These are phyloP conservation scores for Hygrophorus russula DNA, from an alignment of 768 basidiomycete genomes.

Conservation along the genomic window DNA sequence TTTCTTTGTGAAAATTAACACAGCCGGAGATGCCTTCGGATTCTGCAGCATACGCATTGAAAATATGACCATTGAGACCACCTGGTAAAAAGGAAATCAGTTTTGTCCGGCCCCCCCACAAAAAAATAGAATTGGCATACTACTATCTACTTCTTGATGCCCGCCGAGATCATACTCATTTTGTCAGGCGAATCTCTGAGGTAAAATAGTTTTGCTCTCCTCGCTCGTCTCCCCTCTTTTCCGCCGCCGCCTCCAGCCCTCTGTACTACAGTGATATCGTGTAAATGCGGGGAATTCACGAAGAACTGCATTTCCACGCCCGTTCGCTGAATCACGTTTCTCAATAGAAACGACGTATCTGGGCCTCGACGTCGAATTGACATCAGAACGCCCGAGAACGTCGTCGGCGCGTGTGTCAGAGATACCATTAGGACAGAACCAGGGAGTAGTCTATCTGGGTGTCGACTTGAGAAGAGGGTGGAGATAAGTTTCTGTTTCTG, in stretches of 20 bases:
- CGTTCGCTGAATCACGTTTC: constrained; percentile 84
- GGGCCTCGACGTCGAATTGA: constrained; percentile 72
- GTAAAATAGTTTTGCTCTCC: constrained; percentile 76
- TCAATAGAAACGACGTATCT: constrained; percentile 79
- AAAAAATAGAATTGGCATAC: too few species aligned
- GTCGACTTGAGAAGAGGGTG: constrained; percentile 61
- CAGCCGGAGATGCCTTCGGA: too few species aligned
- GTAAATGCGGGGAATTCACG: constrained; percentile 75
- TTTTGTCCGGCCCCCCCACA: too few species aligned
- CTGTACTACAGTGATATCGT: constrained; percentile 74
- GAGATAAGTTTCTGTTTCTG: constrained; percentile 60
- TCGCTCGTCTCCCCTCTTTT: constrained; percentile 28
- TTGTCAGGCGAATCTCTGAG: constrained; percentile 74
- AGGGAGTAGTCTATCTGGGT: constrained; percentile 56
- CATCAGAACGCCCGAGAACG: constrained; percentile 85
- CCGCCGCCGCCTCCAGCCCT: constrained; percentile 44
- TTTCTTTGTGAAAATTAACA: too few species aligned
- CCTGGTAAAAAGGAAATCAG: too few species aligned
- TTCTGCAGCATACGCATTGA: too few species aligned
- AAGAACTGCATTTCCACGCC: constrained; percentile 93
- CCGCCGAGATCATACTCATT: constrained; percentile 64
- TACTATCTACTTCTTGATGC: constrained; percentile 22
- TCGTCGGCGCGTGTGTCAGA: constrained; percentile 64
- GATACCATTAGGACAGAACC: constrained; percentile 83
- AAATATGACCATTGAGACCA: too few species aligned